These are phyloP conservation scores for Aspergillus versicolor DNA, from an alignment of 2,329 filamentous ascomycete species.

Conservation along the genomic window DNA sequence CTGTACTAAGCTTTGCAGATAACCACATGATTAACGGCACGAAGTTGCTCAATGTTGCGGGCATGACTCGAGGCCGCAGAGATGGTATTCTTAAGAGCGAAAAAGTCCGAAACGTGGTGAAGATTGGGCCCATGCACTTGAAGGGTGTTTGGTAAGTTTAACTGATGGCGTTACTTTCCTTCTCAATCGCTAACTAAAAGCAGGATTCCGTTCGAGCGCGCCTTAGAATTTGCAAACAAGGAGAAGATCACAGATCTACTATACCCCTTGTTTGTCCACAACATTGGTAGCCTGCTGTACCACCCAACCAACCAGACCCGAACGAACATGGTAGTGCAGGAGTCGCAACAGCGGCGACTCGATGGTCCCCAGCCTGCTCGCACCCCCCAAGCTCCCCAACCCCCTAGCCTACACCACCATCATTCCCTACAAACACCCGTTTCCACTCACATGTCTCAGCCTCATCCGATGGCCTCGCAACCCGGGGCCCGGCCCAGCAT, in stretches of 20 bases:
- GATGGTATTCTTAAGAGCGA: conserved; percentile 98
- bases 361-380: conserved; percentile 49
- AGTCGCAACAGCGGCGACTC: conserved; percentile 72
- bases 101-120: conserved; percentile 94
- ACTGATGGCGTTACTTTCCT: neutral
- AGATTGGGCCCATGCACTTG: conserved; percentile 98
- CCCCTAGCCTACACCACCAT: conserved; percentile 61
- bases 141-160: conserved; percentile 87
- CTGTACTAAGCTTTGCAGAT: conserved; percentile 52
- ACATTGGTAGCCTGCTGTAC: conserved; percentile 90
- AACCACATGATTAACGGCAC: conserved; percentile 99
- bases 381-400: conserved; percentile 67
- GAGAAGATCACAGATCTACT: conserved; percentile 96
- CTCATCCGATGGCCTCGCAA: conserved; percentile 61
- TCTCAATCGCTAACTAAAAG: conserved; percentile 14
- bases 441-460: conserved; percentile 63
- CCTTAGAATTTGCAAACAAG: conserved; percentile 98
- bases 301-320: conserved; percentile 80
- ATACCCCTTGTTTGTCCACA: conserved; percentile 96
- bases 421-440: conserved; percentile 64
- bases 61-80: conserved; percentile 92
- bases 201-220: conserved; percentile 97
- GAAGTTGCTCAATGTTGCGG: conserved; percentile 92
- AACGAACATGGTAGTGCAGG: conserved; percentile 83
- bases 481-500: conserved; percentile 67